Base-by-base conservation (phyloP, 2,329 filamentous ascomycete genomes). In the Fusarium torreyae region DNA sequence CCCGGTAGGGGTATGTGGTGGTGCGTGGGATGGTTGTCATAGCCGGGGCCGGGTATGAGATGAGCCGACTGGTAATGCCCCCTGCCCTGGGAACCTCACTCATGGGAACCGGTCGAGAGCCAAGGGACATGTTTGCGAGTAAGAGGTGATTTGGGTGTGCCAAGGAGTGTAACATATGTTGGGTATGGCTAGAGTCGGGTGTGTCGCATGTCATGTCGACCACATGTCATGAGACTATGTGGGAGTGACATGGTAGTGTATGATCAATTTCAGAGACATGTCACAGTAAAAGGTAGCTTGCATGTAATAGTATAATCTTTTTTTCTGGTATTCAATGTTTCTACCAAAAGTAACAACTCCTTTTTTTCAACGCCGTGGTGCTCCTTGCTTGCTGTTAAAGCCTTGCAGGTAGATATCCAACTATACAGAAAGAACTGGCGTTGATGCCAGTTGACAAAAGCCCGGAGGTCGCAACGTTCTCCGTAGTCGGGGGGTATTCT, bases 381-480 rank as follows among this genome's bases (percentile, higher is more conserved):
- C 70, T 66, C 70, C 69, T 71, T 69, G 63, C 68, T 69, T 44
- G 72, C 72, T 71, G 57, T 73, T 69, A 64, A 74, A 71, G 61
- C 50, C 44, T 56, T 7, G 34, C 36, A 70, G 58, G 65, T 46
- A 70, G 54, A 53, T 64, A 63, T 63, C 58, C 51, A 52, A 71
- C 56, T 71, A 54, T 59, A 53, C 57, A 62, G 48, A 71, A 72
- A 67, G 60, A 69, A 55, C 67, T 66, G 66, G 60, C 58, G 44
- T 68, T 70, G 58, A 74, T 63, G 63, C 70, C 68, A 63, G 31
- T 59, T 45, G 55, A 59, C 31, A 63, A 60, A 66, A 63, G 60
- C 62, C 52, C 68, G 52, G 70, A 64, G 57, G 48, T 46, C 39
- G 28, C 65, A 67, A 48, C 50, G 43, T 57, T 62, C 63, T 74